Percentiles rank a stretch among this genome's conserved stretches.
Conservation (phyloP, 2,329 filamentous ascomycete genomes). For the Cytospora piceicola region DNA sequence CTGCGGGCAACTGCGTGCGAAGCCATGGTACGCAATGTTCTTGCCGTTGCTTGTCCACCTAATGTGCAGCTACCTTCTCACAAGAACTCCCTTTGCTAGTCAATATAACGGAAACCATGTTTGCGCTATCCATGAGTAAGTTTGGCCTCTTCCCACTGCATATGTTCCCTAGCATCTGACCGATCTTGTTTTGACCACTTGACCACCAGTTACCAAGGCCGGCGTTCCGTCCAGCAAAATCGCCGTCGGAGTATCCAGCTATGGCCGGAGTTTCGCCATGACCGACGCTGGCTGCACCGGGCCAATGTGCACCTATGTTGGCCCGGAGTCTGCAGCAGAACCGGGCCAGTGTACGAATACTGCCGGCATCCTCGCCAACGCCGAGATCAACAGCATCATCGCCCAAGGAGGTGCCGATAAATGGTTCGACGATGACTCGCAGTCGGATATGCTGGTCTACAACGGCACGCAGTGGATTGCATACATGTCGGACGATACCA, state of each 20-base stretch:
- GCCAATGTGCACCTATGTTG: not conserved
- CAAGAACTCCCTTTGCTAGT: slow-evolving; percentile 33
- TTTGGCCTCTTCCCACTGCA: too few species aligned
- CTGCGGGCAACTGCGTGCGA: slow-evolving; percentile 30
- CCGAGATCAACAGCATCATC: too few species aligned
- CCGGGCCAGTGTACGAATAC: not conserved
- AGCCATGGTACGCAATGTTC: too few species aligned
- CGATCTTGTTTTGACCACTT: too few species aligned
- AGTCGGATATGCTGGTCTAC: not conserved
- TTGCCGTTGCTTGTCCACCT: too few species aligned
- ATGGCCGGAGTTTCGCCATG: slow-evolving; percentile 5
- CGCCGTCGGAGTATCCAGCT: slow-evolving; percentile 2
- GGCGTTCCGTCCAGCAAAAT: slow-evolving; percentile 5
- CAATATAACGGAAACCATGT: slow-evolving; percentile 37
- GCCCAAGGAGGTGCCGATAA: too few species aligned
- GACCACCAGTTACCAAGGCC: slow-evolving; percentile 18
- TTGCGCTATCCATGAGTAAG: not conserved
- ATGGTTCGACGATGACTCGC: too few species aligned
- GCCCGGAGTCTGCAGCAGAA: not conserved
- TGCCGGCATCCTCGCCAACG: too few species aligned
- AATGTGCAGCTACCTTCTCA: too few species aligned
- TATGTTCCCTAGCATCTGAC: too few species aligned
- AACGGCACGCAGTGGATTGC: not conserved
- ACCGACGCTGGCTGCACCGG: not conserved
- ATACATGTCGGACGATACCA: not conserved